Conservation (phyloP, 129 eudicot species). For the Saussurea involucrata region DNA sequence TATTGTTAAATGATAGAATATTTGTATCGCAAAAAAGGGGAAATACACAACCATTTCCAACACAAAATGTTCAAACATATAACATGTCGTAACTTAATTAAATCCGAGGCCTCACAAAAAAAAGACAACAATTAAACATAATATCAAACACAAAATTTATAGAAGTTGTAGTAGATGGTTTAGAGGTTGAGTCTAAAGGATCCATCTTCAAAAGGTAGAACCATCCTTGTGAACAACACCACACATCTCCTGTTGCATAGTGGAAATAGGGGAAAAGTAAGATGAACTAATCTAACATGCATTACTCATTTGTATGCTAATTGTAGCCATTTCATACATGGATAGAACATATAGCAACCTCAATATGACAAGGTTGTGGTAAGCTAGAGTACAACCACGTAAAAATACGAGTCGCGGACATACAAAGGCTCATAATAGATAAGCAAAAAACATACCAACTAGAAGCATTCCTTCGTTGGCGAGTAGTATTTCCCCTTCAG, state of each 20-base stretch:
- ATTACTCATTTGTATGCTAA: background rate
- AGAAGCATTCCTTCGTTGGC: background rate
- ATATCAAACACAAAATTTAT: background rate
- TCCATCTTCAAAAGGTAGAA: background rate
- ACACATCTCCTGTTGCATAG: background rate
- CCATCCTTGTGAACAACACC: background rate
- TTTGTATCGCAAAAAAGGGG: background rate
- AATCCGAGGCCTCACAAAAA: too few relatives aligned
- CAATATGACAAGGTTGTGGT: background rate
- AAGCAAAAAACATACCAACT: background rate
- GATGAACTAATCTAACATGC: background rate
- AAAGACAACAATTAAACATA: background rate
- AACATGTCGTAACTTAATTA: background rate
- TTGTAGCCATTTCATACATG: too few relatives aligned
- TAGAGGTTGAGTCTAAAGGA: too few relatives aligned
- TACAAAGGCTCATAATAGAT: background rate
- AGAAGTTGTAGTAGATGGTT: too few relatives aligned
- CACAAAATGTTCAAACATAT: background rate
- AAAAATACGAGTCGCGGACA: background rate
- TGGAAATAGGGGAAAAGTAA: background rate
- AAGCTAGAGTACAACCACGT: background rate
- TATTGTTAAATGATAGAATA: background rate
- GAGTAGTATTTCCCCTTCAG: background rate
- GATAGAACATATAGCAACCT: background rate
- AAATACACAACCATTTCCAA: background rate